Evolutionary conservation across 2,329 filamentous ascomycete species (phyloP).

Genomic region (Aspergillus quadricinctus): DNA sequence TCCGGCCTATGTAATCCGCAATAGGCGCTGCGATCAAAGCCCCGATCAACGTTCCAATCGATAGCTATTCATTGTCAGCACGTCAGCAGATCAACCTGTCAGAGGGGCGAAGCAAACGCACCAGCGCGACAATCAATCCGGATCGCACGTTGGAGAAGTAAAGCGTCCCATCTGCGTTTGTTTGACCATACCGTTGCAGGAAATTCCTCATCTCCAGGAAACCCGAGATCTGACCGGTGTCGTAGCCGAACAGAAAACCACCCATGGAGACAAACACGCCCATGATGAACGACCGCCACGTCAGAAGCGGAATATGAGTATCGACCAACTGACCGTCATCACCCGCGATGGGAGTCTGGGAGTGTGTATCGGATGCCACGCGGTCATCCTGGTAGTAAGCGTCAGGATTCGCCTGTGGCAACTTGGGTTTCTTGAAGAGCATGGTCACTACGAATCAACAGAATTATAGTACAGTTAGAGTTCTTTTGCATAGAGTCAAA

Average conservation of each 20-base stretch:
- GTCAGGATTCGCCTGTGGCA: background rate
- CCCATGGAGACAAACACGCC: conserved; percentile 43
- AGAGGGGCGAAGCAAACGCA: conserved; percentile 14
- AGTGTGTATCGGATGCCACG: background rate
- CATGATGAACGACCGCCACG: conserved; percentile 31
- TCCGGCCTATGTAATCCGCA: conserved; percentile 40
- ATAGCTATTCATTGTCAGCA: conserved; percentile 26
- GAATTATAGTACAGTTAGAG: background rate
- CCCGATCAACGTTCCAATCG: conserved; percentile 42
- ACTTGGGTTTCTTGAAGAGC: background rate
- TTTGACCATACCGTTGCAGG: conserved; percentile 34
- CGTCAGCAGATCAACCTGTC: background rate
- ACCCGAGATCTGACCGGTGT: conserved; percentile 43
- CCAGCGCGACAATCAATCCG: conserved; percentile 40
- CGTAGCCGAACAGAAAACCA: conserved; percentile 42
- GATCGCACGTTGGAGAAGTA: conserved; percentile 40
- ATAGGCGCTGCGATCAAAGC: conserved; percentile 39
- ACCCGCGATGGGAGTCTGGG: background rate
- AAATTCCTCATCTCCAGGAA: conserved; percentile 42
- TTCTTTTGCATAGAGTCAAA: background rate
- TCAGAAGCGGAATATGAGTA: conserved; percentile 20
- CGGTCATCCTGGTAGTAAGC: background rate
- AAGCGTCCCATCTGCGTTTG: conserved; percentile 24
- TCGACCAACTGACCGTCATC: conserved; percentile 6
- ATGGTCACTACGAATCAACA: background rate